A percentile compares a stretch with the other conserved stretches of the same genome.
phyloP scores from a whole-genome alignment of 2,329 filamentous ascomycete genomes.

The Tolypocladium ophioglossoides region DNA sequence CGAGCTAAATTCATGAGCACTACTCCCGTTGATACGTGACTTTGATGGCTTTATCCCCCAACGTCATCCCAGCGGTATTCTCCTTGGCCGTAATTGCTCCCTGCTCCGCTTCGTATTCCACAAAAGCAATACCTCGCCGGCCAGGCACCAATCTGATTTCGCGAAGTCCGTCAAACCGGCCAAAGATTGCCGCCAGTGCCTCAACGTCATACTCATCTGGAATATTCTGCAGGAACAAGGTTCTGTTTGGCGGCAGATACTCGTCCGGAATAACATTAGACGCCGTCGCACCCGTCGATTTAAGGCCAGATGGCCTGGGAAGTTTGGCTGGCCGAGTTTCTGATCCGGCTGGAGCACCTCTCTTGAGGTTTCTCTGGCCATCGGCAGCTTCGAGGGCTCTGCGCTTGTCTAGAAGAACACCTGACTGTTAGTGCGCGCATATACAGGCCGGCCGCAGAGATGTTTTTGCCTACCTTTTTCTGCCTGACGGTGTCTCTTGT shows the following conservation, averaged over 20 bases:
- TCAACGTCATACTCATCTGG: constrained; percentile 81
- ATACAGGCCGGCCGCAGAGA: background rate
- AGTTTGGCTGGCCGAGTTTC: constrained; percentile 56
- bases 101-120: constrained; percentile 86
- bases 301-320: constrained; percentile 52
- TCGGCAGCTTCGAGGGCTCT: constrained; percentile 74
- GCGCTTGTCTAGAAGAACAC: constrained; percentile 48
- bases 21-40: constrained; percentile 94
- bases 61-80: constrained; percentile 72
- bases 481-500: constrained; percentile 73
- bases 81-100: constrained; percentile 92
- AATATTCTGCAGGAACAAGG: constrained; percentile 85
- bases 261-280: constrained; percentile 85
- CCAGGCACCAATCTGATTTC: constrained; percentile 86
- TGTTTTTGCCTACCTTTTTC: constrained; percentile 65
- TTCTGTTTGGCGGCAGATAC: constrained; percentile 95
- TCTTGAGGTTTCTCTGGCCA: constrained; percentile 66
- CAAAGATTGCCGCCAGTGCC: constrained; percentile 68
- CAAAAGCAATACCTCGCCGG: constrained; percentile 81
- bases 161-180: constrained; percentile 84
- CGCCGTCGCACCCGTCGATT: constrained; percentile 58
- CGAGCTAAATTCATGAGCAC: background rate
- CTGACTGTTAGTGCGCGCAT: background rate
- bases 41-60: constrained; percentile 73
- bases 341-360: constrained; percentile 35